Conservation (phyloP, 257 asterid genomes). For the Knoxia roxburghii region DNA sequence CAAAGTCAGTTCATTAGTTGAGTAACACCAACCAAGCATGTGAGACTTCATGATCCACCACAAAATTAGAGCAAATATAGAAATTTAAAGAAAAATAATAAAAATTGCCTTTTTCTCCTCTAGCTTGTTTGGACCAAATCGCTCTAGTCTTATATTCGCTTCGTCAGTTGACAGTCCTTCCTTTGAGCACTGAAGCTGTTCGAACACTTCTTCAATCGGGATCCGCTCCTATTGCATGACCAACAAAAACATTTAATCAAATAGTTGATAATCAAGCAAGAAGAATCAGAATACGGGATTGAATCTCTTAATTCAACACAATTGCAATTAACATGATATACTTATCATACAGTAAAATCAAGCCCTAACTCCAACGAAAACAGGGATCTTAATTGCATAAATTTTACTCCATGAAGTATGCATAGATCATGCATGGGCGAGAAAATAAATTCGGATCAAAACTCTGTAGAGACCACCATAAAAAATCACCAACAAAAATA, state of each 20-base stretch:
- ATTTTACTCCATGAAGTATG: background rate
- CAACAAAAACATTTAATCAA: background rate
- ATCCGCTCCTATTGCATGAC: slow-evolving; percentile 48
- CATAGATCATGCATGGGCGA: no score
- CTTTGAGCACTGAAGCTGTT: slow-evolving; percentile 54
- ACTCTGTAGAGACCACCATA: background rate
- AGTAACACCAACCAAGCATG: background rate
- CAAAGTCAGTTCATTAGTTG: background rate
- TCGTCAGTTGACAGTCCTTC: slow-evolving; percentile 58
- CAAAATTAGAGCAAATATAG: background rate
- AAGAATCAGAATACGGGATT: no score
- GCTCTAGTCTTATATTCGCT: slow-evolving; percentile 51
- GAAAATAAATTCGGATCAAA: no score
- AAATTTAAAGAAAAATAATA: background rate
- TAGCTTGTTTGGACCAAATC: slow-evolving; percentile 82
- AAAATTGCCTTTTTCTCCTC: slow-evolving; percentile 70
- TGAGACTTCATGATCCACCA: no score
- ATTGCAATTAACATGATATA: no score
- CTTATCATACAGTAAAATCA: background rate
- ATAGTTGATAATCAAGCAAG: background rate
- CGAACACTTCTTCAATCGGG: slow-evolving; percentile 74
- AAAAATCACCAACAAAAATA: background rate
- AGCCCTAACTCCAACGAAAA: background rate
- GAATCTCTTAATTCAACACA: background rate
- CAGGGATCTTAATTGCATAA: background rate